These are phyloP conservation scores for Blastocystis sp. DNA, from an alignment of 352 stramenopile species.

Conservation along the genomic window DNA sequence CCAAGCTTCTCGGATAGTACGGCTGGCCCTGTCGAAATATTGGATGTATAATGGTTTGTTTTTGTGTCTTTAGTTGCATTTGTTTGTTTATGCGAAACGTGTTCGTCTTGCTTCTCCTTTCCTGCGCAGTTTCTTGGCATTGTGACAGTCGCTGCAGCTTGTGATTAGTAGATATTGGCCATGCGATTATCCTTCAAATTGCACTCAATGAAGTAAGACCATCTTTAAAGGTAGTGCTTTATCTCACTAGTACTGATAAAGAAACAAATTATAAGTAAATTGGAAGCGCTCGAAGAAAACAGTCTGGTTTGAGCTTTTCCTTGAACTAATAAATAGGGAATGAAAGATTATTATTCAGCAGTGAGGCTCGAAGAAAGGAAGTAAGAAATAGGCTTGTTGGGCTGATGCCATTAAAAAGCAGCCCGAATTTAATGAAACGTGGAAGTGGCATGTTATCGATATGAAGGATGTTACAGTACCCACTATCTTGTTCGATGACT, in stretches of 20 bases:
- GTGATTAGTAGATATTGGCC: not conserved
- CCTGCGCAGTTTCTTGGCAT: not conserved
- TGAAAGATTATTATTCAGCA: slow-evolving; percentile 5
- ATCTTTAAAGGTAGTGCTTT: not conserved
- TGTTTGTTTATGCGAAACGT: not conserved
- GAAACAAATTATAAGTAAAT: not conserved
- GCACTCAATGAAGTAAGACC: not conserved
- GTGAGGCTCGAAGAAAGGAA: not conserved
- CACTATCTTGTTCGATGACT: not conserved
- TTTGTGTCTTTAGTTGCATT: slow-evolving; percentile 1
- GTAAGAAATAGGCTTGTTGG: slow-evolving; percentile 3
- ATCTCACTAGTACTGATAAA: not conserved
- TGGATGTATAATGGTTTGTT: not conserved
- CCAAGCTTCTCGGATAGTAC: not conserved
- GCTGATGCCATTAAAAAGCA: slow-evolving; percentile 9
- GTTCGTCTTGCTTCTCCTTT: not conserved
- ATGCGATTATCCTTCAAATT: slow-evolving; percentile 50
- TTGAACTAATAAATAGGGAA: not conserved
- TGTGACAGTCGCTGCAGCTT: not conserved
- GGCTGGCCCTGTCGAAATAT: slow-evolving; percentile 12
- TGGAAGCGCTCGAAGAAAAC: not conserved
- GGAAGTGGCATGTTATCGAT: slow-evolving; percentile 37
- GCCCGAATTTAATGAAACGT: not conserved
- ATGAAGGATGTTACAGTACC: not conserved
- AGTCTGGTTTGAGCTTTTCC: not conserved